Evolutionary conservation across 164 flowering plant genomes (phyloP), one percentile per base, ranked within the genome.

Genomic region (Annona cherimola): DNA sequence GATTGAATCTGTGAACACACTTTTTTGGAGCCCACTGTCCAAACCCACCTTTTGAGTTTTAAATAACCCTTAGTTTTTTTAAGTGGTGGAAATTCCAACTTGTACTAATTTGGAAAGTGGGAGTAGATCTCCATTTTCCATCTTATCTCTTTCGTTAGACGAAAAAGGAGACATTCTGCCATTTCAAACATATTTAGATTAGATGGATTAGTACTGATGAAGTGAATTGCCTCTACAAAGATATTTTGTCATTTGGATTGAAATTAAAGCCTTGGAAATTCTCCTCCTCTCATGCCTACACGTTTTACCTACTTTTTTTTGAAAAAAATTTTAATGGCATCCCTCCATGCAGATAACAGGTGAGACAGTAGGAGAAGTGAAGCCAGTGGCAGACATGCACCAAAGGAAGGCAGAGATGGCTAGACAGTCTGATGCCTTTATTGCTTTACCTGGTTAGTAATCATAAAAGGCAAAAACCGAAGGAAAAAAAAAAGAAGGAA

Each of bases 321-420:
- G 19, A 12, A 45, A 8, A 35, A n/a, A 42, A 46, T 45, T 67
- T 42, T 26, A 76, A 2, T 63, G 69, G 76, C 71, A 66, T 42
- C 71, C 73, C 66, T 73, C n/a, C 85, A 77, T 86, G 86, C 93
- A 94, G 98, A 78, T 94, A 75, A 92, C 97, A 83, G 98, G 98
- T 75, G 94, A 85, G 78, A 92, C 98, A 79, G 96, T 94, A 70
- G 98, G 98, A 79, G 98, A 94, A 83, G 97, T 94, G 89, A 94
- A 89, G 82, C 94, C 96, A 76, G 98, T 94, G 14, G 98, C 98
- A 84, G 96, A 86, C 78, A 94, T 94, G 98, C 98, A 94, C 79
- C 97, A 94, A 83, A 92, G 98, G 86, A 94, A 94, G 75, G 98
- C 98, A 74, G 98, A 94, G 83, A 94, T 94, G 98, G 93, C 96